A percentile compares a stretch with the other conserved stretches of the same genome.
Evolutionary conservation across 495 filamentous ascomycete species (phyloP).

Genomic region (Neurospora sublineolata): DNA sequence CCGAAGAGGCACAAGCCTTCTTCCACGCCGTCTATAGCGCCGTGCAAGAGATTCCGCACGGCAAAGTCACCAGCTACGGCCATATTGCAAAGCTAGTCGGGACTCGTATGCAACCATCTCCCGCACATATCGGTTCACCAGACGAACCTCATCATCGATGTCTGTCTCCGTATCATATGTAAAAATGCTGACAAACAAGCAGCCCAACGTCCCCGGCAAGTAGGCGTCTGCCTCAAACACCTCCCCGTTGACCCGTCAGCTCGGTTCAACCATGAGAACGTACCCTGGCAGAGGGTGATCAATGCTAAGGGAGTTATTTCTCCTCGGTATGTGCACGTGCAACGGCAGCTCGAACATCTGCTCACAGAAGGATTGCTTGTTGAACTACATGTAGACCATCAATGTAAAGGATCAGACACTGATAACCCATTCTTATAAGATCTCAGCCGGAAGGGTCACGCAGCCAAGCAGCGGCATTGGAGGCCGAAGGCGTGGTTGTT

Average conservation of each 20-base stretch:
- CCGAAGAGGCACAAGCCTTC: slow-evolving; percentile 77
- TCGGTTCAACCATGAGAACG: slow-evolving; percentile 59
- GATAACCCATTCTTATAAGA: slow-evolving; percentile 21
- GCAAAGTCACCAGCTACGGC: slow-evolving; percentile 78
- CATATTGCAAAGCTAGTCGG: slow-evolving; percentile 77
- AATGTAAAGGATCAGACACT: background rate
- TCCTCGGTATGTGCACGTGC: slow-evolving; percentile 45
- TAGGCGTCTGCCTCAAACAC: slow-evolving; percentile 79
- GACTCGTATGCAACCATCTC: slow-evolving; percentile 50
- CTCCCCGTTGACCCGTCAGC: slow-evolving; percentile 43
- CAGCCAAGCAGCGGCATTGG: slow-evolving; percentile 56
- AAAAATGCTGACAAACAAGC: background rate
- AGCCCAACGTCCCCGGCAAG: slow-evolving; percentile 67
- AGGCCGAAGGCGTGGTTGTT: slow-evolving; percentile 59
- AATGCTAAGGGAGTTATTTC: slow-evolving; percentile 79
- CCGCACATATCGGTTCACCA: background rate
- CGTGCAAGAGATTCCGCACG: slow-evolving; percentile 71
- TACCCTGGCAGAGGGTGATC: slow-evolving; percentile 92
- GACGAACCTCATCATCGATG: background rate
- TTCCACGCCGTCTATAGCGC: slow-evolving; percentile 73
- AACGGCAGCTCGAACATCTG: background rate
- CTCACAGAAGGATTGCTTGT: background rate
- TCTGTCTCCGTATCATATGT: background rate
- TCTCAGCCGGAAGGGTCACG: slow-evolving; percentile 53
- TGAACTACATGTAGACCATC: background rate